phyloP scores from a whole-genome alignment of 2,329 filamentous ascomycete species.

The Cytospora chrysosperma region DNA sequence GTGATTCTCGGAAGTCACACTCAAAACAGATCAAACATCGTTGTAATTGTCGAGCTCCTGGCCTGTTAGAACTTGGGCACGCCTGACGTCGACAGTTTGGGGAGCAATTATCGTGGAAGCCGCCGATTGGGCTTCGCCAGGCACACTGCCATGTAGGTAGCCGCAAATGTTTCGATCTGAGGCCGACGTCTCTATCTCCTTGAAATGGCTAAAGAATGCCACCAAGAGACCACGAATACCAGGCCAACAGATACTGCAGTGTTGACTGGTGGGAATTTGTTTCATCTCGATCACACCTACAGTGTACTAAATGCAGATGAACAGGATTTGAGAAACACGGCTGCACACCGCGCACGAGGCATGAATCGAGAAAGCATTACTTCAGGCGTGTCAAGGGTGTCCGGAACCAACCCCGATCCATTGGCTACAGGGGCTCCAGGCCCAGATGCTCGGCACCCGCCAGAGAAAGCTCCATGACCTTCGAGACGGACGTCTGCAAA shows the following conservation, averaged over 20 bases:
- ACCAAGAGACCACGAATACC: no score
- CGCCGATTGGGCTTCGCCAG: neutral
- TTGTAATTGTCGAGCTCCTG: neutral
- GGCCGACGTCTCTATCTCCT: neutral
- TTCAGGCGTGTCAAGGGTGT: neutral
- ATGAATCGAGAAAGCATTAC: neutral
- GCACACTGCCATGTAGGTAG: constrained; percentile 1
- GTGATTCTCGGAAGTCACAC: neutral
- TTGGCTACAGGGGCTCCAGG: neutral
- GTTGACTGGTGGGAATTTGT: neutral
- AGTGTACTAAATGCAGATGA: neutral
- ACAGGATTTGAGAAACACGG: neutral
- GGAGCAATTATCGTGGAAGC: neutral
- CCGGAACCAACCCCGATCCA: neutral
- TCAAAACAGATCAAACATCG: neutral
- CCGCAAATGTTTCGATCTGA: constrained; percentile 1
- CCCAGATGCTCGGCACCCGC: neutral
- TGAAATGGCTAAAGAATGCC: no score
- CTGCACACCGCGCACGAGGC: neutral
- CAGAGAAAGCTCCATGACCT: neutral
- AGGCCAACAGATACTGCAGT: neutral
- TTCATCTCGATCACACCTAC: neutral
- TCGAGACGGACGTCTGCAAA: neutral
- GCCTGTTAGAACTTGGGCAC: neutral
- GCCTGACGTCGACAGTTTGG: neutral